Percentiles rank a stretch among this genome's conserved stretches.
These are phyloP conservation scores for Aplosporella prunicola DNA, from an alignment of 2,329 filamentous ascomycete genomes.

Conservation along the genomic window DNA sequence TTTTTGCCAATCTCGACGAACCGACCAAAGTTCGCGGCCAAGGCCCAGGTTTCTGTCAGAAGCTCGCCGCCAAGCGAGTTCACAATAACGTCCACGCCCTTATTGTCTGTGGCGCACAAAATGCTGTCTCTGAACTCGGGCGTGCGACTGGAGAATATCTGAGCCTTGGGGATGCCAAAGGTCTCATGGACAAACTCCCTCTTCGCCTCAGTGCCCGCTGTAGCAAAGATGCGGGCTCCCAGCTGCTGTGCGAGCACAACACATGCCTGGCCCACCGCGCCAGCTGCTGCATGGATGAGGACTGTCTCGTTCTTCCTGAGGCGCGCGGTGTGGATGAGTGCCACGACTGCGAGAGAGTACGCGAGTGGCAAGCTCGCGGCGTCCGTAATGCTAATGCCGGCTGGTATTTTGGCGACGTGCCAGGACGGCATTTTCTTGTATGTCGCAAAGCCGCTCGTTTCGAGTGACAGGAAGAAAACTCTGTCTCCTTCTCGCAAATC, in stretches of 20 bases:
- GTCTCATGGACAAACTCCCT: constrained; percentile 12
- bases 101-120: constrained; percentile 15
- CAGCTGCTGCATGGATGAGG: constrained; percentile 24
- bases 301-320: constrained; percentile 14
- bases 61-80: constrained; percentile 21
- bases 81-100: constrained; percentile 27
- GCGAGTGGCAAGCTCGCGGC: constrained; percentile 15
- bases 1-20: constrained; percentile 17
- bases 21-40: constrained; percentile 21
- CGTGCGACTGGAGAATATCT: constrained; percentile 23
- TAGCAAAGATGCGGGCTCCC: constrained; percentile 21
- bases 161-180: constrained; percentile 18
- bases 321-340: constrained; percentile 12
- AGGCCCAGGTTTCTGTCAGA: constrained; percentile 18
- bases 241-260: constrained; percentile 17
- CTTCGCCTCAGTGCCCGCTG: constrained; percentile 19
- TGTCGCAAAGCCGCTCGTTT: too few species aligned
- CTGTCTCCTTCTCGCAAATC: too few species aligned
- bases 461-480: too few species aligned
- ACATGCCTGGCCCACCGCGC: constrained; percentile 22
- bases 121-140: constrained; percentile 19
- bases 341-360: constrained; percentile 12
- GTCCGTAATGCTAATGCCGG: constrained; percentile 14
- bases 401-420: too few species aligned
- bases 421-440: too few species aligned